Conservation (phyloP, 2,329 filamentous ascomycete genomes). For the Claviceps sp. region DNA sequence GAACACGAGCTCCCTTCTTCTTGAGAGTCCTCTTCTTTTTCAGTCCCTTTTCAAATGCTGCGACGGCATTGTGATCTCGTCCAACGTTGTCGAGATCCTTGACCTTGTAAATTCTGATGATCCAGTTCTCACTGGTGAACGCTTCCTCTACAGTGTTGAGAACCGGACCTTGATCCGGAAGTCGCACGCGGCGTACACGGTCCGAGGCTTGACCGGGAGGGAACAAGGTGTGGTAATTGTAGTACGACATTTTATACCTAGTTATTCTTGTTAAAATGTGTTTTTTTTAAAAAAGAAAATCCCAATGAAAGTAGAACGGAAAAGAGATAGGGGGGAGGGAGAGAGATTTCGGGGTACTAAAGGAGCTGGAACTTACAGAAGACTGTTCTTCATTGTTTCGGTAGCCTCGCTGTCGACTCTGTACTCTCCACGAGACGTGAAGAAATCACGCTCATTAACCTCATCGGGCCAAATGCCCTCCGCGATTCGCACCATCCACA, state of each 20-base stretch:
- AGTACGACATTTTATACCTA: conserved; percentile 99
- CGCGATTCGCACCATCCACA: conserved; percentile 99
- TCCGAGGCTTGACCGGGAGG: conserved; percentile 81
- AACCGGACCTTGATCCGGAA: conserved; percentile 75
- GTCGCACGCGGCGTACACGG: conserved; percentile 66
- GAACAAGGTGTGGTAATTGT: conserved; percentile 91
- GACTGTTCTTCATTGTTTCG: conserved; percentile 95
- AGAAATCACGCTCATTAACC: conserved; percentile 93
- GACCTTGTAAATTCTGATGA: conserved; percentile 99
- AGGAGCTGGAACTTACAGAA: conserved; percentile 60
- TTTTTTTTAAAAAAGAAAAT: no score
- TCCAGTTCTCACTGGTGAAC: conserved; percentile 99
- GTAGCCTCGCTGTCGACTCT: conserved; percentile 86
- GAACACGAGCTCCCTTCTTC: conserved; percentile 56
- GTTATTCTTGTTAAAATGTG: conserved; percentile 11
- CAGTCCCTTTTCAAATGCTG: conserved; percentile 62
- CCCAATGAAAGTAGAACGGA: no score
- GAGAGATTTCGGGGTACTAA: neutral
- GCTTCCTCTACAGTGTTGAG: conserved; percentile 90
- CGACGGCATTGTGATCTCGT: conserved; percentile 61
- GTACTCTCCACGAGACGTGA: conserved; percentile 88
- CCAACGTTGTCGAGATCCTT: conserved; percentile 96
- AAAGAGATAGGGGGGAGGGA: no score
- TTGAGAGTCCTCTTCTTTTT: conserved; percentile 71
- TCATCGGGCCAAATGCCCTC: conserved; percentile 99